phyloP scores from a whole-genome alignment of 2,329 filamentous ascomycete species.

The Colletotrichum liriopes region DNA sequence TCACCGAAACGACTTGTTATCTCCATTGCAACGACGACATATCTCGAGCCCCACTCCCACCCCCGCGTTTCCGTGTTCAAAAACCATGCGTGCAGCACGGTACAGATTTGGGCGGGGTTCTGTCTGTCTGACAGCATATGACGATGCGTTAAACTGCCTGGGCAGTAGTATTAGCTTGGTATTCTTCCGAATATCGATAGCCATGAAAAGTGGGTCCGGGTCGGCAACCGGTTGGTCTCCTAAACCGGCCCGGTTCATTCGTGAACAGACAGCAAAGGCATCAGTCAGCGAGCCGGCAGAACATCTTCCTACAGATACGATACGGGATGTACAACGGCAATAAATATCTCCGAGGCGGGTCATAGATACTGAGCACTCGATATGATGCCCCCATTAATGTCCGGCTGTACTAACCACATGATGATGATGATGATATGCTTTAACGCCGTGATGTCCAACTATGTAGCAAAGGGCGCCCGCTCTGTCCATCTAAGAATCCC shows the following conservation, averaged over 20 bases:
- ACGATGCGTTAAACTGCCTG: background rate
- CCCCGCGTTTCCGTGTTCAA: slow-evolving; percentile 25
- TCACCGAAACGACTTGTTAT: slow-evolving; percentile 15
- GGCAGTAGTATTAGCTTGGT: background rate
- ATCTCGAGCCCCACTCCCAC: background rate
- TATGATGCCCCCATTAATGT: background rate
- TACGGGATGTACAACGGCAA: background rate
- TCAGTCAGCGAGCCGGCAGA: background rate
- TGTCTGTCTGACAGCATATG: background rate
- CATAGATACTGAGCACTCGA: background rate
- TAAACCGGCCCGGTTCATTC: slow-evolving; percentile 9
- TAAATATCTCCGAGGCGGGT: background rate
- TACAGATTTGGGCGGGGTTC: background rate
- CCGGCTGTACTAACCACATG: background rate
- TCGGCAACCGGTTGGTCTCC: slow-evolving; percentile 1
- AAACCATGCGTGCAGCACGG: background rate
- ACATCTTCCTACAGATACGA: background rate
- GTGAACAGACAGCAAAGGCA: background rate
- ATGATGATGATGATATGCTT: no score
- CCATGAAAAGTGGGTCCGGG: slow-evolving; percentile 10
- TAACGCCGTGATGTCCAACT: no score
- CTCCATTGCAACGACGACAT: slow-evolving; percentile 14
- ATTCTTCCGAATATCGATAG: slow-evolving; percentile 12
- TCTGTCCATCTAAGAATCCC: no score
- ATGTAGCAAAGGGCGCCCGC: no score